Percentiles rank a stretch among this genome's conserved stretches.
Evolutionary conservation across 495 filamentous ascomycete species (phyloP).

Genomic region (Penicillium psychrofluorescens): DNA sequence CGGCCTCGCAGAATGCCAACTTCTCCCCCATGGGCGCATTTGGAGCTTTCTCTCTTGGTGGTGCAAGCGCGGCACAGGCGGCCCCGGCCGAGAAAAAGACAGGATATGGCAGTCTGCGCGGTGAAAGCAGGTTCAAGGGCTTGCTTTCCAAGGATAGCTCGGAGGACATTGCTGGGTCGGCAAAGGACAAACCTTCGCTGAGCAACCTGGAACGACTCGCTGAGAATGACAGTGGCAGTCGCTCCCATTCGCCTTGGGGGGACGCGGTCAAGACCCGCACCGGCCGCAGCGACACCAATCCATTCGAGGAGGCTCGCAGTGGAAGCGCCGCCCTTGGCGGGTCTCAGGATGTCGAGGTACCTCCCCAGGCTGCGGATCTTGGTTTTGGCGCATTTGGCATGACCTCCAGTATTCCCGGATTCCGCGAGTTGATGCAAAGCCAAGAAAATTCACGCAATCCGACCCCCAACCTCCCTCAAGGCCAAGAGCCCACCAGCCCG

Average conservation of each 20-base stretch:
- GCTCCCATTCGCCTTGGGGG: slow-evolving; percentile 46
- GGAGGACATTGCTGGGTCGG: slow-evolving; percentile 51
- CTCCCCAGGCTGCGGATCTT: slow-evolving; percentile 36
- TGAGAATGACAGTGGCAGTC: slow-evolving; percentile 40
- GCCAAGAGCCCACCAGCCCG: slow-evolving; percentile 71
- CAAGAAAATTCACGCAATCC: slow-evolving; percentile 52
- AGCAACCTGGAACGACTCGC: slow-evolving; percentile 46
- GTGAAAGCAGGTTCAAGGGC: slow-evolving; percentile 78
- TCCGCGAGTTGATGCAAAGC: slow-evolving; percentile 54
- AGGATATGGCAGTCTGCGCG: slow-evolving; percentile 58
- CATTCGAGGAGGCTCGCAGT: slow-evolving; percentile 61
- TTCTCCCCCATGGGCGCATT: slow-evolving; percentile 78
- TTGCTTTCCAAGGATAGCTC: slow-evolving; percentile 70
- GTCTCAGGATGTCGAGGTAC: slow-evolving; percentile 64
- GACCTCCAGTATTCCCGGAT: slow-evolving; percentile 62
- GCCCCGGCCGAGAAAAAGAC: slow-evolving; percentile 59
- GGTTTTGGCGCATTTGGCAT: slow-evolving; percentile 70
- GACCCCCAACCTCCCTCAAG: slow-evolving; percentile 47
- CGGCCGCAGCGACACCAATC: slow-evolving; percentile 70
- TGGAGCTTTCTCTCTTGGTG: slow-evolving; percentile 69
- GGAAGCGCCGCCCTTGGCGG: slow-evolving; percentile 79
- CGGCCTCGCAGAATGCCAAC: slow-evolving; percentile 47
- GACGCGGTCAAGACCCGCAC: slow-evolving; percentile 43
- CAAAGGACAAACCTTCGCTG: slow-evolving; percentile 48
- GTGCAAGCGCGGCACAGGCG: slow-evolving; percentile 31